Conservation (phyloP, 2,329 filamentous ascomycete genomes). For the Alternaria tenuissima region DNA sequence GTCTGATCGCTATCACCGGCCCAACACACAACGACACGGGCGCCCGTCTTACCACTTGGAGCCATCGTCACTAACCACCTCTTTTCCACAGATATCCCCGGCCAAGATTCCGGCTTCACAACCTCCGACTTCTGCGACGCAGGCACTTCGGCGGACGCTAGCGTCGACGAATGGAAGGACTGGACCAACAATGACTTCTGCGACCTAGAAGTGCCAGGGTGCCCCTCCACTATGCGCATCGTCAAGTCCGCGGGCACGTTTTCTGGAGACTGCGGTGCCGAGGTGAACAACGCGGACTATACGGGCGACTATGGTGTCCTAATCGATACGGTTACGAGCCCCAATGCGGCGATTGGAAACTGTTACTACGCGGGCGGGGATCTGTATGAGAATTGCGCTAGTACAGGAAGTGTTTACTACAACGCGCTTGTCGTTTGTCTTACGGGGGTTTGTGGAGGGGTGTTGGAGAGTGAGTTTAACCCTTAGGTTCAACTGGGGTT, state of each 20-base stretch:
- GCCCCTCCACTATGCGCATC: neutral
- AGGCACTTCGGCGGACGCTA: too few species aligned
- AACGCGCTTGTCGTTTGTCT: neutral
- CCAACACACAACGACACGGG: too few species aligned
- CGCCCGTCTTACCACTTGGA: too few species aligned
- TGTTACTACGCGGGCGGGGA: neutral
- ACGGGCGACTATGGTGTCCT: too few species aligned
- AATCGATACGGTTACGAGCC: neutral
- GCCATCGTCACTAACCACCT: too few species aligned
- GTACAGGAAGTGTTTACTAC: neutral
- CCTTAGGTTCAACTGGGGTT: neutral
- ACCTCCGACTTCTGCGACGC: neutral
- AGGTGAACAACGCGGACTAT: neutral
- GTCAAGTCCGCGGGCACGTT: neutral
- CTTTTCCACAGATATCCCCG: neutral
- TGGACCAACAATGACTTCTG: neutral
- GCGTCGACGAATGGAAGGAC: neutral
- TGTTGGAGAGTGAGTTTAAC: neutral
- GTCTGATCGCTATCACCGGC: too few species aligned
- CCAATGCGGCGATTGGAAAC: neutral
- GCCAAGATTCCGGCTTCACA: neutral
- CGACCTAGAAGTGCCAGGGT: neutral
- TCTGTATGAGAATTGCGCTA: neutral
- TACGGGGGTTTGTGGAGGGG: neutral
- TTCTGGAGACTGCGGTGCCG: neutral